Percentiles rank a stretch among this genome's conserved stretches.
phyloP scores from a whole-genome alignment of 2,329 filamentous ascomycete species.

The Bertia moriformis region DNA sequence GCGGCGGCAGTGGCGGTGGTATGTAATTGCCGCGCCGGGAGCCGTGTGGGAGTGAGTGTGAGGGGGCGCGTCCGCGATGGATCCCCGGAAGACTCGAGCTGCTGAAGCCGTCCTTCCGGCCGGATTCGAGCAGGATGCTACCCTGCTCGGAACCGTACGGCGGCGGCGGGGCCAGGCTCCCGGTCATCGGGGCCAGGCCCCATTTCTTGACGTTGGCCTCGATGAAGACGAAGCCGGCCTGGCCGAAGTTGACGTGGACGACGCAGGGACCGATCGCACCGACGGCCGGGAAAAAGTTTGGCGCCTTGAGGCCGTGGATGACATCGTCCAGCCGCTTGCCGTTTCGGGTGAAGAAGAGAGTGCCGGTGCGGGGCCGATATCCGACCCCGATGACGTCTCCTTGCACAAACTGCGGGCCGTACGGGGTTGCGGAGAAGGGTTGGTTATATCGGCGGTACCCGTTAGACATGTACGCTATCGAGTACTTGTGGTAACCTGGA shows the following conservation, averaged over 20 bases:
- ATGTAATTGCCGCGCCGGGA: slow-evolving; percentile 7
- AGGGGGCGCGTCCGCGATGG: slow-evolving; percentile 12
- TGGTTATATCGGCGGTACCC: slow-evolving; percentile 84
- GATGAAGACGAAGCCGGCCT: slow-evolving; percentile 96
- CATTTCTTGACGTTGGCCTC: slow-evolving; percentile 99
- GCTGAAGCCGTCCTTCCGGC: slow-evolving; percentile 45
- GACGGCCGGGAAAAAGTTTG: slow-evolving; percentile 96
- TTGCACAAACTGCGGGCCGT: slow-evolving; percentile 75
- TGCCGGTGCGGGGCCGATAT: slow-evolving; percentile 84
- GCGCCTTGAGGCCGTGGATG: slow-evolving; percentile 77
- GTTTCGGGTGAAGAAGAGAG: slow-evolving; percentile 95
- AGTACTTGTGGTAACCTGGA: slow-evolving; percentile 81
- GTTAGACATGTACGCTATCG: slow-evolving; percentile 77
- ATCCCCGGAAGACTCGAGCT: slow-evolving; percentile 23
- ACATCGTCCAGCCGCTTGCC: slow-evolving; percentile 95
- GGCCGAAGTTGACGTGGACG: slow-evolving; percentile 93
- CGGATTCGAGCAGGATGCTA: slow-evolving; percentile 83
- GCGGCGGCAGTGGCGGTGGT: slow-evolving; percentile 20
- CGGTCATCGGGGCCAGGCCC: slow-evolving; percentile 90
- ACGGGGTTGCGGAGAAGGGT: slow-evolving; percentile 66
- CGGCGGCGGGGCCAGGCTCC: slow-evolving; percentile 87
- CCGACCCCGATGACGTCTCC: slow-evolving; percentile 93
- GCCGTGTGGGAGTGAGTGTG: slow-evolving; percentile 4
- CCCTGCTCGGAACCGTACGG: slow-evolving; percentile 95
- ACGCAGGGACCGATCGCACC: slow-evolving; percentile 86